These are phyloP conservation scores for Hypoxylon lenormandii DNA, from an alignment of 495 filamentous ascomycete species.

Conservation along the genomic window DNA sequence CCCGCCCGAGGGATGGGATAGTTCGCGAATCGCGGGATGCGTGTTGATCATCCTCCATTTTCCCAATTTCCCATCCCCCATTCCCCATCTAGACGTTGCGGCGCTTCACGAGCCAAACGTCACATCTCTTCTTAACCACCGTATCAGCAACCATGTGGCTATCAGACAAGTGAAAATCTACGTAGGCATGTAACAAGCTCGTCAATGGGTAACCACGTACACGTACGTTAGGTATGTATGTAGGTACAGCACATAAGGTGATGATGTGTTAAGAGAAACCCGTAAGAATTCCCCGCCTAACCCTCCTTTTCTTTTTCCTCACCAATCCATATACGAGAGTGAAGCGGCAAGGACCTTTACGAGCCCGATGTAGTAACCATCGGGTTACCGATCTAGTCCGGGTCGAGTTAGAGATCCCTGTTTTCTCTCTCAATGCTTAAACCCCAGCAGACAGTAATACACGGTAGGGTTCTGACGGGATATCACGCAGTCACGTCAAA, in stretches of 20 bases:
- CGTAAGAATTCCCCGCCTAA: slow-evolving; percentile 4
- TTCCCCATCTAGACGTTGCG: slow-evolving; percentile 1
- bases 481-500: slow-evolving; percentile 16
- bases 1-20: slow-evolving; percentile 13
- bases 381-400: slow-evolving; percentile 30
- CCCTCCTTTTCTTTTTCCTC: too few species aligned
- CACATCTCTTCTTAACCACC: slow-evolving; percentile 1
- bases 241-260: slow-evolving; percentile 29
- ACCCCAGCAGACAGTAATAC: slow-evolving; percentile 14
- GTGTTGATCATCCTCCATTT: neutral
- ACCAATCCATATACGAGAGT: slow-evolving; percentile 3
- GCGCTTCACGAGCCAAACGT: slow-evolving; percentile 6
- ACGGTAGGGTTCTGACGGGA: slow-evolving; percentile 21
- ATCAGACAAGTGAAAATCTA: slow-evolving; percentile 9
- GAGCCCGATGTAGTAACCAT: slow-evolving; percentile 7
- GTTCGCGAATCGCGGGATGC: slow-evolving; percentile 22
- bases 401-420: neutral
- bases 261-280: slow-evolving; percentile 26
- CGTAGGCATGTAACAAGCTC: slow-evolving; percentile 4
- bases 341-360: slow-evolving; percentile 6
- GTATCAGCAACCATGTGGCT: slow-evolving; percentile 6
- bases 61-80: neutral
- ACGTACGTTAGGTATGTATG: neutral
- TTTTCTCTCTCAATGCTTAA: neutral
- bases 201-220: slow-evolving; percentile 14